A percentile compares a stretch with the other conserved stretches of the same genome.
Evolutionary conservation across 306 rosid species (phyloP).

Genomic region (Trifolium pratense): DNA sequence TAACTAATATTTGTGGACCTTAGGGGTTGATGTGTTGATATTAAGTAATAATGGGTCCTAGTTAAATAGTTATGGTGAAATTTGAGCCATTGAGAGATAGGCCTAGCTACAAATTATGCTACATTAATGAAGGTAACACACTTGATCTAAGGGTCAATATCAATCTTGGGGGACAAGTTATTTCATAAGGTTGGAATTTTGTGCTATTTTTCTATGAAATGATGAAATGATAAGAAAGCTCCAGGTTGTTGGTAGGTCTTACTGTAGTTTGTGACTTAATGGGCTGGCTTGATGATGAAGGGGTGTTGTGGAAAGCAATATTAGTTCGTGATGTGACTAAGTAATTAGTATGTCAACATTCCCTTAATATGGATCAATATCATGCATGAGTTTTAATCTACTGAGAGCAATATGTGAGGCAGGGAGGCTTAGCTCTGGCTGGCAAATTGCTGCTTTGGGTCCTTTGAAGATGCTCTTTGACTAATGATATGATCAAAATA

Average conservation of each 20-base stretch:
- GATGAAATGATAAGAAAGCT: conserved; percentile 39
- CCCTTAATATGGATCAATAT: conserved; percentile 43
- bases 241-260: conserved; percentile 42
- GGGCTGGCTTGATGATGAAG: conserved; percentile 28
- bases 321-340: conserved; percentile 66
- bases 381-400: conserved; percentile 18
- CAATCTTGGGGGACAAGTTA: conserved; percentile 48
- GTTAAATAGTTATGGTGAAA: conserved; percentile 27
- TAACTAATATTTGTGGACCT: conserved; percentile 48
- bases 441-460: neutral
- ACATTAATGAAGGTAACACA: conserved; percentile 40
- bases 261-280: conserved; percentile 14
- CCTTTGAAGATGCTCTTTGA: neutral
- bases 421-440: neutral
- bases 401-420: neutral
- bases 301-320: conserved; percentile 36
- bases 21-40: conserved; percentile 15
- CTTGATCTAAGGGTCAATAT: conserved; percentile 37
- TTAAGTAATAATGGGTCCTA: conserved; percentile 50
- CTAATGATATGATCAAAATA: neutral
- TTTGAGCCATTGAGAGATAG: conserved; percentile 38
- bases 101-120: conserved; percentile 4
- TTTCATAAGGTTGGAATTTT: conserved; percentile 48
- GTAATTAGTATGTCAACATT: conserved; percentile 56
- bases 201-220: conserved; percentile 38